Evolutionary conservation across 257 asterid genomes (phyloP).

Genomic region (Oldenlandia corymbosa): DNA sequence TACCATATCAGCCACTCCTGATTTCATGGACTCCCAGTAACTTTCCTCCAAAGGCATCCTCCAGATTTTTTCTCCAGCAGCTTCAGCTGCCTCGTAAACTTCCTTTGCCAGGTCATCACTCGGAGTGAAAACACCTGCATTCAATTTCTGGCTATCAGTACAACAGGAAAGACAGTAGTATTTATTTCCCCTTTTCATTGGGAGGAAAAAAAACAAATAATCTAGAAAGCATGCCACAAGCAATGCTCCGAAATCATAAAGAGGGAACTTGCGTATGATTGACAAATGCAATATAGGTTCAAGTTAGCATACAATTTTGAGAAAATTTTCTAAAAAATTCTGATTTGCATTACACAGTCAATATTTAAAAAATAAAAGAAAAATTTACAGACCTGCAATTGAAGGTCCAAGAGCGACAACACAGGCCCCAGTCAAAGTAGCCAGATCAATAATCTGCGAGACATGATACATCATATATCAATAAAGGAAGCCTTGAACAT

Average conservation of each 20-base stretch:
- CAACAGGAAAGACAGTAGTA: not conserved
- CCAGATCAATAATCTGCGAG: constrained; percentile 80
- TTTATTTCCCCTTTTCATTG: not conserved
- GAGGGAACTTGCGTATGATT: not conserved
- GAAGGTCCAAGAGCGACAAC: constrained; percentile 88
- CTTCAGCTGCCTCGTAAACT: constrained; percentile 72
- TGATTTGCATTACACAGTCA: too few species aligned
- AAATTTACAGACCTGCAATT: constrained; percentile 57
- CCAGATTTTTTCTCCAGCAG: constrained; percentile 87
- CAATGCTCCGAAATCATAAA: not conserved
- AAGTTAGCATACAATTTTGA: not conserved
- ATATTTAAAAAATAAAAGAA: not conserved
- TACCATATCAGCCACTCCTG: constrained; percentile 97
- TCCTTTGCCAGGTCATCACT: constrained; percentile 83
- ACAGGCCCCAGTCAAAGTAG: constrained; percentile 93
- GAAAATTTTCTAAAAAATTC: not conserved
- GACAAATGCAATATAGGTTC: not conserved
- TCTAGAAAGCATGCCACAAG: not conserved
- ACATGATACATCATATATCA: constrained; percentile 9
- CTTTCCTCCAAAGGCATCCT: constrained; percentile 95
- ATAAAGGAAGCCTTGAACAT: not conserved
- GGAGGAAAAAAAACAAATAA: not conserved
- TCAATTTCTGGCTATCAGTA: not conserved
- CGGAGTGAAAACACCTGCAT: constrained; percentile 78
- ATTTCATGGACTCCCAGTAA: constrained; percentile 94